Percentiles rank a stretch among this genome's conserved stretches.
These are phyloP conservation scores for Mycena belliarum DNA, from an alignment of 768 basidiomycete species.

Conservation along the genomic window DNA sequence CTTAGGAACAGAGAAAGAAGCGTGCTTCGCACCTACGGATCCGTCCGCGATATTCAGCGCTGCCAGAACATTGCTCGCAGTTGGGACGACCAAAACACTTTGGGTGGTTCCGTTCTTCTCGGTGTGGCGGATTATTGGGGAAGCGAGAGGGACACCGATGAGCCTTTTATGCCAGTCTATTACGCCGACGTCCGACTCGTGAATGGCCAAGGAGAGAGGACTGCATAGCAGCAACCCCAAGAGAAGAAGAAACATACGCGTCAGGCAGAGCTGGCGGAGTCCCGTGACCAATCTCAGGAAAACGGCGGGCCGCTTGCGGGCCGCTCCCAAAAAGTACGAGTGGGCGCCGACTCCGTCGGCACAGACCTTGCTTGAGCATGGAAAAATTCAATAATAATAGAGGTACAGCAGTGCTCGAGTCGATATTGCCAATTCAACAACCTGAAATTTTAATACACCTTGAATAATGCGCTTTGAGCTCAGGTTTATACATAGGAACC, in stretches of 20 bases:
- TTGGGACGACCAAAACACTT: conserved; percentile 64
- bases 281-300: too few species aligned
- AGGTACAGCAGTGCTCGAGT: too few species aligned
- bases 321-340: too few species aligned
- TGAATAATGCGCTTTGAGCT: too few species aligned
- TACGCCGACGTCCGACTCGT: conserved; percentile 75
- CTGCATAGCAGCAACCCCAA: conserved; percentile 18
- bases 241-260: conserved; percentile 11
- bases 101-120: conserved; percentile 31
- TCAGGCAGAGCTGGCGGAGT: too few species aligned
- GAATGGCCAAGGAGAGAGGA: conserved; percentile 45
- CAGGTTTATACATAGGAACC: too few species aligned
- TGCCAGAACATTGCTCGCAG: conserved; percentile 75
- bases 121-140: conserved; percentile 60
- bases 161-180: conserved; percentile 87
- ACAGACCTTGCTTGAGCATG: too few species aligned
- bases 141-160: conserved; percentile 69
- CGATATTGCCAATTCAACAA: too few species aligned
- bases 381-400: too few species aligned
- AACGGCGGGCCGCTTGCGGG: too few species aligned
- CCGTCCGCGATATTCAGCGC: conserved; percentile 70
- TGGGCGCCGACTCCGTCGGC: too few species aligned
- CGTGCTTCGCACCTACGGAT: conserved; percentile 56
- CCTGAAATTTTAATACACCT: too few species aligned
- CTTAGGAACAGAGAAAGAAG: background rate